A percentile compares a stretch with the other conserved stretches of the same genome.
phyloP scores from a whole-genome alignment of 2,329 filamentous ascomycete genomes.

The Furcasterigmium furcatum region DNA sequence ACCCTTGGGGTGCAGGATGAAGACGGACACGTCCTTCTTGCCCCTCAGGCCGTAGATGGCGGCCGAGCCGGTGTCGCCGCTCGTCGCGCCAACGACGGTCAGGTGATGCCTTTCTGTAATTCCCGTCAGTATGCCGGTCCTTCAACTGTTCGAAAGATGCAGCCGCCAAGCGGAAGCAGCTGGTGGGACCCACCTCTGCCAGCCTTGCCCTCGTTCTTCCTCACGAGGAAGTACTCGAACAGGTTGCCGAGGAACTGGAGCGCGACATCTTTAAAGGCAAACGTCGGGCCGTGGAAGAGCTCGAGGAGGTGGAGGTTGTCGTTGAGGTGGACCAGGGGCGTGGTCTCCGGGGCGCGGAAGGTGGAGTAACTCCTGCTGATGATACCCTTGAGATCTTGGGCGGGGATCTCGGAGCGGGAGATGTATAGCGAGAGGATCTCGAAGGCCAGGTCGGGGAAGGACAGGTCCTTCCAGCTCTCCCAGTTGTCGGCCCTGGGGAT shows the following conservation, averaged over 20 bases:
- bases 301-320: constrained; percentile 82
- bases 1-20: constrained; percentile 90
- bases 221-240: constrained; percentile 81
- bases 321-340: constrained; percentile 76
- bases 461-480: constrained; percentile 74
- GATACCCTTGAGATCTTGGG: constrained; percentile 75
- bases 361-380: constrained; percentile 84
- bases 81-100: constrained; percentile 83
- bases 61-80: constrained; percentile 86
- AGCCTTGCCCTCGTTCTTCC: constrained; percentile 68
- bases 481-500: constrained; percentile 65
- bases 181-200: constrained; percentile 41
- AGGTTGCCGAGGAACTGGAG: constrained; percentile 95
- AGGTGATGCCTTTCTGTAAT: constrained; percentile 68
- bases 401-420: constrained; percentile 76
- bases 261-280: constrained; percentile 90
- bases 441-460: constrained; percentile 78
- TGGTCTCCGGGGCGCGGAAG: constrained; percentile 76
- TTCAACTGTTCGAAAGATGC: background rate
- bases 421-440: constrained; percentile 88
- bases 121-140: constrained; percentile 16
- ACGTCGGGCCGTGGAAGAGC: constrained; percentile 94
- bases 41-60: constrained; percentile 93
- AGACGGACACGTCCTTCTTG: constrained; percentile 95
- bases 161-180: background rate